Conservation (phyloP, 257 asterid genomes). For the Nemophila menziesii region DNA sequence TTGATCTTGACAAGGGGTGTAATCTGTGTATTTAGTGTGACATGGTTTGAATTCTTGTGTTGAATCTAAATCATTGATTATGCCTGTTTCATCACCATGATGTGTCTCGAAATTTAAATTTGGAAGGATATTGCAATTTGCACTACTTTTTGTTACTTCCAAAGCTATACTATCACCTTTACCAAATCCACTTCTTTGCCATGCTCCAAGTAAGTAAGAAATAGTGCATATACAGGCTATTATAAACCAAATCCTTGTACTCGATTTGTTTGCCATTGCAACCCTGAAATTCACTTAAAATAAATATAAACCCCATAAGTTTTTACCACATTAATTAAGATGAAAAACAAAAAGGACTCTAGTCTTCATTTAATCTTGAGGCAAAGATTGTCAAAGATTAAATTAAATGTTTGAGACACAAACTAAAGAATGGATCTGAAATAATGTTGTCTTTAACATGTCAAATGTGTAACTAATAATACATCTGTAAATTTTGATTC, state of each 20-base stretch:
- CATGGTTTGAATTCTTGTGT: slow-evolving; percentile 49
- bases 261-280: slow-evolving; percentile 70
- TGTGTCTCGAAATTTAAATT: slow-evolving; percentile 77
- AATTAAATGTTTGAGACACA: neutral
- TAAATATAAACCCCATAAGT: slow-evolving; percentile 2
- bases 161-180: slow-evolving; percentile 89
- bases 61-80: slow-evolving; percentile 41
- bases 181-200: slow-evolving; percentile 95
- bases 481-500: neutral
- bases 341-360: neutral
- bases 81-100: slow-evolving; percentile 65
- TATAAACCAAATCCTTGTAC: slow-evolving; percentile 71
- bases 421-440: neutral
- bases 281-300: slow-evolving; percentile 33
- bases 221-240: slow-evolving; percentile 87
- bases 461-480: neutral
- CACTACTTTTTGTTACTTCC: slow-evolving; percentile 62
- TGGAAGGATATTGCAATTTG: slow-evolving; percentile 56
- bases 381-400: neutral
- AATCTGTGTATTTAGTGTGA: slow-evolving; percentile 56
- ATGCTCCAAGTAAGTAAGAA: slow-evolving; percentile 90
- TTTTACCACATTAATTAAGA: neutral
- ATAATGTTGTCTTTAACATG: neutral
- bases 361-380: neutral
- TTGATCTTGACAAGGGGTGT: slow-evolving; percentile 96